Evolutionary conservation across 306 rosid genomes (phyloP).

Genomic region (Quercus parvula): DNA sequence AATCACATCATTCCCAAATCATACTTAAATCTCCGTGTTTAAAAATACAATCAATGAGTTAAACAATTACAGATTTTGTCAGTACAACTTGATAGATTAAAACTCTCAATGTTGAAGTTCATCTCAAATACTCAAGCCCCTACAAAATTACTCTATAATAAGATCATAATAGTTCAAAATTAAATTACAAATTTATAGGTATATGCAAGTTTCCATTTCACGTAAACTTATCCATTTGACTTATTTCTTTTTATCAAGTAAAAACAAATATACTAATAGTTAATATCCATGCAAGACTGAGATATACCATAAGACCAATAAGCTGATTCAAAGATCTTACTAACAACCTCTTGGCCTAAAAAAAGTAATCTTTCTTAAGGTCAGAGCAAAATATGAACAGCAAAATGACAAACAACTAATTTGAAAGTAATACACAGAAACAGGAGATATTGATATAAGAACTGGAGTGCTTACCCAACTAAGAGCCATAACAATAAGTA

Average conservation of each 20-base stretch:
- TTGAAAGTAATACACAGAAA: slow-evolving; percentile 5
- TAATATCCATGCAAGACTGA: neutral
- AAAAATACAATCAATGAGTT: neutral
- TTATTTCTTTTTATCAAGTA: neutral
- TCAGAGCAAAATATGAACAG: neutral
- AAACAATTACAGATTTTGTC: neutral
- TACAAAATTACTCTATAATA: neutral
- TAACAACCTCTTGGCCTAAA: too few species aligned
- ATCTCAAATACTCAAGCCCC: neutral
- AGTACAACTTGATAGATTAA: neutral
- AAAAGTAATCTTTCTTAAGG: neutral
- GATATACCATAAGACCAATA: too few species aligned
- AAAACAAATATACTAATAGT: neutral
- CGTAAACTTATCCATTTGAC: neutral
- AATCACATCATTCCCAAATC: neutral
- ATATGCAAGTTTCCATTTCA: neutral
- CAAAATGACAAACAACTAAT: neutral
- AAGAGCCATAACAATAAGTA: slow-evolving; percentile 94
- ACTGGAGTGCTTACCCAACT: slow-evolving; percentile 70
- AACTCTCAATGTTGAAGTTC: neutral
- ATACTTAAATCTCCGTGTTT: neutral
- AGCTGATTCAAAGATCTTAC: too few species aligned
- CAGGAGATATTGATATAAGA: slow-evolving; percentile 10
- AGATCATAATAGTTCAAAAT: neutral
- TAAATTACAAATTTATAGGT: neutral